Percentiles rank a stretch among this genome's conserved stretches.
Evolutionary conservation across 139 green algal species (phyloP).

Genomic region (Deuterostichococcus epilithicus): DNA sequence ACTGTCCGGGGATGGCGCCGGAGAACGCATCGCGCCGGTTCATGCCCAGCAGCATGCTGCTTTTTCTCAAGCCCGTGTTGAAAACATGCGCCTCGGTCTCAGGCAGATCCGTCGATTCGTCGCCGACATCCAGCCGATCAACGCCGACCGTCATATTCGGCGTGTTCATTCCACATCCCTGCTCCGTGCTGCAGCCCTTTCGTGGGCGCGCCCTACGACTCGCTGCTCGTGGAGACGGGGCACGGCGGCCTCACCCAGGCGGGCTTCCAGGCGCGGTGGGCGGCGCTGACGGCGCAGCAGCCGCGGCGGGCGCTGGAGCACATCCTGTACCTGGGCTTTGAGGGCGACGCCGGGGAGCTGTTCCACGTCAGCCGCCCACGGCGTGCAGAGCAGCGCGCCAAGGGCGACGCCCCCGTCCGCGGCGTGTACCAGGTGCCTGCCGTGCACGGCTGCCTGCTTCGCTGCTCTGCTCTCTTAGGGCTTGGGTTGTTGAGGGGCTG

Average conservation of each 20-base stretch:
- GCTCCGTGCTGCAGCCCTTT: neutral
- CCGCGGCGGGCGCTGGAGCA: slow-evolving; percentile 53
- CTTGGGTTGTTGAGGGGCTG: neutral
- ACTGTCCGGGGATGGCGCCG: too few species aligned
- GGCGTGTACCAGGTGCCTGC: slow-evolving; percentile 34
- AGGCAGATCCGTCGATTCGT: too few species aligned
- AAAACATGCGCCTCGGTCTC: too few species aligned
- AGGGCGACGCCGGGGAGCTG: slow-evolving; percentile 31
- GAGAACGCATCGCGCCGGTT: too few species aligned
- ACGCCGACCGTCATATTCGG: too few species aligned
- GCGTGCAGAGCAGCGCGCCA: slow-evolving; percentile 37
- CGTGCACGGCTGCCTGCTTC: neutral
- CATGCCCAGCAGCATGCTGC: too few species aligned
- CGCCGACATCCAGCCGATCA: too few species aligned
- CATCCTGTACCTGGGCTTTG: slow-evolving; percentile 73
- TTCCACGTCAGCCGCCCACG: slow-evolving; percentile 36
- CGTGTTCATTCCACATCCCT: too few species aligned
- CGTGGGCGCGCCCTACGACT: slow-evolving; percentile 9
- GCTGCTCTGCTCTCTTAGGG: neutral
- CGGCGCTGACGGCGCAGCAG: slow-evolving; percentile 31
- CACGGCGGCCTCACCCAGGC: slow-evolving; percentile 28
- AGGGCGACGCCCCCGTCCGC: slow-evolving; percentile 8
- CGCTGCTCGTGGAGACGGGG: slow-evolving; percentile 41
- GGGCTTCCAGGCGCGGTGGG: slow-evolving; percentile 60
- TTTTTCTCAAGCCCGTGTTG: too few species aligned